Evolutionary conservation across 805 yeast species (phyloP), one percentile per base, ranked within the genome.

Genomic region (Metschnikowia continentalis): DNA sequence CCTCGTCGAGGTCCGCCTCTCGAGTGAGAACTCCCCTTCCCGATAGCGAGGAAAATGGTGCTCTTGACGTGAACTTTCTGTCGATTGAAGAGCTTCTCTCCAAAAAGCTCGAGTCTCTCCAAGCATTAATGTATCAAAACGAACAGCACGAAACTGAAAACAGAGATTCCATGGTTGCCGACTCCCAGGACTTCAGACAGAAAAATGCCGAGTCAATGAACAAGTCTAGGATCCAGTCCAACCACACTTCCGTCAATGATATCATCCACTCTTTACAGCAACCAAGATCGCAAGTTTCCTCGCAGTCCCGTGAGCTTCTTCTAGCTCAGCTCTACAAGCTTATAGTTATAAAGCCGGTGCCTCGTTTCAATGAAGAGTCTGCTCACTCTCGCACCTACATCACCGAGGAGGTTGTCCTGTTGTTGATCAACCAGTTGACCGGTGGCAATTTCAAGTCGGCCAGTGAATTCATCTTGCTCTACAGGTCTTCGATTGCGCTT

Each of bases 311-410:
- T 50, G 82, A 79, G 56, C 56, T 77, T 53, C 66, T 80, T 26
- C 61, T 79, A 53, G 80, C 79, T 6, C 82, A 80, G 60, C 64
- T 80, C 45, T 78, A 73, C 57, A 75, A 75, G 51, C 63, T 79
- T 61, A 68, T 76, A 33, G 75, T 76, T 5, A 68, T 71, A 42
- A 74, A 70, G 48, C 77, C 79, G 7, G 56, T 74, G 32, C 47
- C 64, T 5, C 62, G 69, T 2, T 64, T 59, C 52, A 72, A 72
- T 53, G 74, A 73, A 42, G 70, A 69, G 50, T 55, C 64, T 54
- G 53, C 59, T 6, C 77, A 74, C 7, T 47, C 58, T 1, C 26
- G 20, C 6, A 69, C 70, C n/a, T 68, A 64, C 35, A 69, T 76
- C 35, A 62, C 67, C 19, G 77, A 74, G 32, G 74, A 59, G 14